phyloP scores from a whole-genome alignment of 176 grass and related monocot species.

The Puccinellia tenuiflora region DNA sequence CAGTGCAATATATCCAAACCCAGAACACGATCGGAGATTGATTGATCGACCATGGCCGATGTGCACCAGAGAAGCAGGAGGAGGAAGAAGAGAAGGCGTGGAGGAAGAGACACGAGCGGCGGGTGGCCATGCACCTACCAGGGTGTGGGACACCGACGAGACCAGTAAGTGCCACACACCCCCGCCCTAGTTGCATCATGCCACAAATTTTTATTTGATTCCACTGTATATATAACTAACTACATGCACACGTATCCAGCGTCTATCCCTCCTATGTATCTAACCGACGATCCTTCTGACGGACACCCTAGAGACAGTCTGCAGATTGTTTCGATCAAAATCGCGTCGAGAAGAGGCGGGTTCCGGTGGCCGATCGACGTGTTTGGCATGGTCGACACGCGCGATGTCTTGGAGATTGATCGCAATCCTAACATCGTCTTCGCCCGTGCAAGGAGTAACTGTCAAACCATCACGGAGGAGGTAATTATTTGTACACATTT shows the following conservation, averaged over 20 bases:
- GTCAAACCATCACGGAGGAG: not conserved
- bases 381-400: not conserved
- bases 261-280: not conserved
- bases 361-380: not conserved
- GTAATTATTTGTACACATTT: not conserved
- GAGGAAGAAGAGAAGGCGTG: too few relatives aligned
- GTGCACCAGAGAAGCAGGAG: too few relatives aligned
- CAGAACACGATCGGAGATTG: too few relatives aligned
- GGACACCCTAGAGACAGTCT: not conserved
- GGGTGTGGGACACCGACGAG: too few relatives aligned
- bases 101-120: too few relatives aligned
- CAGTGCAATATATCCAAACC: too few relatives aligned
- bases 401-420: not conserved
- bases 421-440: not conserved
- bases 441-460: not conserved
- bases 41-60: too few relatives aligned
- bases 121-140: too few relatives aligned
- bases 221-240: not conserved
- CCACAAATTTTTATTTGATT: too few relatives aligned
- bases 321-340: not conserved
- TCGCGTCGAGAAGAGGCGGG: not conserved
- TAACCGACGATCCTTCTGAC: not conserved
- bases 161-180: too few relatives aligned
- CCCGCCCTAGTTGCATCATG: too few relatives aligned
- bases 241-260: not conserved